Evolutionary conservation across 2,329 filamentous ascomycete genomes (phyloP), one percentile per base, ranked within the genome.

Genomic region (Talaromyces sp.): DNA sequence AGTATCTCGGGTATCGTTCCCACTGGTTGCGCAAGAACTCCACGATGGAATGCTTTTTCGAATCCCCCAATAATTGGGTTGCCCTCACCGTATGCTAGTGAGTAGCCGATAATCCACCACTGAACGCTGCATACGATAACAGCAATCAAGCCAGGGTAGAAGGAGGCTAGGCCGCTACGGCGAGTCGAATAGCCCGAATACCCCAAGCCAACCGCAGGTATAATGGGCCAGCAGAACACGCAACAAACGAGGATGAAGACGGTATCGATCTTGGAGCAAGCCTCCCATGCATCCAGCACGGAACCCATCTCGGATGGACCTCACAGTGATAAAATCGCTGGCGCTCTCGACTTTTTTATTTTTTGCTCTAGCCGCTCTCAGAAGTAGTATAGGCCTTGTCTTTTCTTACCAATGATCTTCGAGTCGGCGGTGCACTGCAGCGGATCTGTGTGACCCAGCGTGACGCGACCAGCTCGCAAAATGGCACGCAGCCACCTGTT

Each of bases 211-310:
- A 81, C 78, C 0, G 79, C 78, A 5, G 78, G 78, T 10, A 81
- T 77, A 61, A 81, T 80, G 1, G 77, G 73, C 78, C 78, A 80
- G 65, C 78, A 81, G 61, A 81, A 78, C 35, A 80, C 77, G 19
- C 73, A 77, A 65, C 78, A 80, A n/a, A 80, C 72, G 7, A 81
- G 70, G 48, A 81, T 73, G 65, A 80, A 80, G 45, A 78, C 68
- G 0, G 80, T 81, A 63, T 82, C 80, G n/a, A 69, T 79, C 60
- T 78, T 76, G 66, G 79, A 75, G 67, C 80, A 82, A 51, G 75
- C 72, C 55, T 80, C 77, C 78, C 79, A 81, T 19, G 77, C 78
- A 40, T 73, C 61, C 39, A 75, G 64, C n/a, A 77, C 69, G 15
- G 53, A 55, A 15, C 22, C 21, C 53, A 55, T 55, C 17, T 31